A percentile compares a stretch with the other conserved stretches of the same genome.
Evolutionary conservation across 345 rosid species (phyloP).

Genomic region (Populus ilicifolia): DNA sequence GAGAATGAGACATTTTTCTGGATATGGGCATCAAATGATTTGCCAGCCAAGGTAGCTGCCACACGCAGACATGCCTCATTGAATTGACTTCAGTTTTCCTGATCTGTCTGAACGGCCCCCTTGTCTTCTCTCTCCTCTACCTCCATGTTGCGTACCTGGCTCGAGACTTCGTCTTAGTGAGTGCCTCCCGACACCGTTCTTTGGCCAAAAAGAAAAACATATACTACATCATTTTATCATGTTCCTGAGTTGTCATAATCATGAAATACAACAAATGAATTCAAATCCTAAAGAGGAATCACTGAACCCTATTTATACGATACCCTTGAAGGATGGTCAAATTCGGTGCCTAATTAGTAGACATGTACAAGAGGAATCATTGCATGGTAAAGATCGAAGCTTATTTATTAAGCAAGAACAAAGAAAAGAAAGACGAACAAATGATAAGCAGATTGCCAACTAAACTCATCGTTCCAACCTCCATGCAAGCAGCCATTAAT

Average conservation of each 20-base stretch:
- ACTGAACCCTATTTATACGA: not conserved
- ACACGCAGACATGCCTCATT: no score
- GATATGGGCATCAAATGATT: no score
- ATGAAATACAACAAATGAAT: not conserved
- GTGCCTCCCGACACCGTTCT: no score
- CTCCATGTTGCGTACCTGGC: not conserved
- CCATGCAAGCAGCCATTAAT: not conserved
- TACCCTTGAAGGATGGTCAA: not conserved
- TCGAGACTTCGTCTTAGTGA: not conserved
- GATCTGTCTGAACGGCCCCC: not conserved
- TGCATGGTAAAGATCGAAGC: not conserved
- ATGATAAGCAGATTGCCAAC: not conserved
- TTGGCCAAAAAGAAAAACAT: no score
- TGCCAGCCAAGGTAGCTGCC: no score
- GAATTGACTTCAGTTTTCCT: not conserved
- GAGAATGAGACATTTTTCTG: no score
- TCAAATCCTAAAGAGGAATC: not conserved
- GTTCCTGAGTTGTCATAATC: not conserved
- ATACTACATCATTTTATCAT: not conserved
- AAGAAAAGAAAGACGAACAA: not conserved
- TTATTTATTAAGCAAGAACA: not conserved
- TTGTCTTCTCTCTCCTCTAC: not conserved
- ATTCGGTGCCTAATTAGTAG: not conserved
- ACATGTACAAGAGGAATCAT: not conserved
- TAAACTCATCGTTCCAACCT: not conserved